Conservation (phyloP, 805 yeast species). For the Yarrowia sp. region DNA sequence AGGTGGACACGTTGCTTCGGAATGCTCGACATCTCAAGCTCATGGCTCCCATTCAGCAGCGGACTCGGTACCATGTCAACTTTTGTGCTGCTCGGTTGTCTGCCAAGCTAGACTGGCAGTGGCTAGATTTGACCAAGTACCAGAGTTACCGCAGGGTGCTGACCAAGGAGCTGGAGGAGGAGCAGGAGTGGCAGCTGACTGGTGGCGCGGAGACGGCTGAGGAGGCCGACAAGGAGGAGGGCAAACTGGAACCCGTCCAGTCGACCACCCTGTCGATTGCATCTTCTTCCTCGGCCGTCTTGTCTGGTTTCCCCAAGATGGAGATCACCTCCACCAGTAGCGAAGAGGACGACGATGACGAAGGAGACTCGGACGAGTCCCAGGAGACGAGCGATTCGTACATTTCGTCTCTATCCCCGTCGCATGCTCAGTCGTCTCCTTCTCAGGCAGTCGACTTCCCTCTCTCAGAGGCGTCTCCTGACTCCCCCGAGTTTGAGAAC, state of each 20-base stretch:
- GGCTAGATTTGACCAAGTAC: conserved; percentile 51
- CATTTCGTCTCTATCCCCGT: background rate
- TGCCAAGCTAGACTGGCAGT: conserved; percentile 55
- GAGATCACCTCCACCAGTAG: background rate
- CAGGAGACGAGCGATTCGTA: background rate
- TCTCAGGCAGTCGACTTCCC: background rate
- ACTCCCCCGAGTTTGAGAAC: conserved; percentile 4
- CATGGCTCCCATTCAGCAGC: conserved; percentile 53
- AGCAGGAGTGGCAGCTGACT: conserved; percentile 19
- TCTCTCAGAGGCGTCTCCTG: background rate
- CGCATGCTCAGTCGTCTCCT: background rate
- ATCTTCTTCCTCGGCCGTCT: background rate
- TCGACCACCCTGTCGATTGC: background rate
- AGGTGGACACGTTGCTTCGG: conserved; percentile 41
- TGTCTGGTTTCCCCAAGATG: conserved; percentile 14
- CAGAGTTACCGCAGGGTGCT: conserved; percentile 43
- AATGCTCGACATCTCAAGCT: conserved; percentile 43
- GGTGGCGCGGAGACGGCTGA: background rate
- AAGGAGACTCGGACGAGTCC: background rate
- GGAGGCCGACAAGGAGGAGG: background rate
- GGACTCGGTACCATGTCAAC: conserved; percentile 50
- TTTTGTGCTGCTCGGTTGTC: conserved; percentile 47
- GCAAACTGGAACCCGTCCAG: background rate
- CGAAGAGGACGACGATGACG: background rate
- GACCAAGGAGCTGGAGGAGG: conserved; percentile 33